Conservation (phyloP, 1,139 yeast species). For the Maudiozyma humilis region DNA sequence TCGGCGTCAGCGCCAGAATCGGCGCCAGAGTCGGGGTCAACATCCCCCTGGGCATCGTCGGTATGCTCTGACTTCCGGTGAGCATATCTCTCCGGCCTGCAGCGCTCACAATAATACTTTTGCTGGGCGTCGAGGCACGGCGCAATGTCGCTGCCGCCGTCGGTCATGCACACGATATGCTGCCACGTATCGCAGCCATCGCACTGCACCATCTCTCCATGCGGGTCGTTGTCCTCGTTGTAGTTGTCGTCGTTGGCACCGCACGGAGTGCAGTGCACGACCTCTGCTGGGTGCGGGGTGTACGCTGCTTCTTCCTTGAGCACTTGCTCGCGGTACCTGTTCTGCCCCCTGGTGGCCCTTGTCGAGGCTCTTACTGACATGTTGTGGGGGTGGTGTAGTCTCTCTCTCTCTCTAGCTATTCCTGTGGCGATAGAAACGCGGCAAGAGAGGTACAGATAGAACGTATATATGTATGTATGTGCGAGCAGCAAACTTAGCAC, state of each 20-base stretch:
- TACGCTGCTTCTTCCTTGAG: conserved; percentile 14
- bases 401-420: not conserved
- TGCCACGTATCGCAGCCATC: conserved; percentile 80
- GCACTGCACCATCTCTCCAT: conserved; percentile 70
- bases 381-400: no score
- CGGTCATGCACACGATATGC: conserved; percentile 65
- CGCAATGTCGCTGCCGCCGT: conserved; percentile 34
- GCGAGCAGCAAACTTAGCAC: no score
- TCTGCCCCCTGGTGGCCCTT: conserved; percentile 24
- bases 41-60: not conserved
- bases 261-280: conserved; percentile 56
- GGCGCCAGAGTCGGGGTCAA: not conserved
- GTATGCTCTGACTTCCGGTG: conserved; percentile 15
- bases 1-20: not conserved
- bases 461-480: not conserved
- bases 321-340: conserved; percentile 18
- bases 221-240: conserved; percentile 50
- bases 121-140: conserved; percentile 34
- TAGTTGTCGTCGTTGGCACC: conserved; percentile 58
- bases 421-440: not conserved
- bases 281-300: not conserved
- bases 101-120: conserved; percentile 43
- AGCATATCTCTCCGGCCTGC: conserved; percentile 38
- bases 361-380: conserved; percentile 21
- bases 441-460: not conserved